Conservation (phyloP, 1,139 yeast species). For the Pneumocystis jirovecii region DNA sequence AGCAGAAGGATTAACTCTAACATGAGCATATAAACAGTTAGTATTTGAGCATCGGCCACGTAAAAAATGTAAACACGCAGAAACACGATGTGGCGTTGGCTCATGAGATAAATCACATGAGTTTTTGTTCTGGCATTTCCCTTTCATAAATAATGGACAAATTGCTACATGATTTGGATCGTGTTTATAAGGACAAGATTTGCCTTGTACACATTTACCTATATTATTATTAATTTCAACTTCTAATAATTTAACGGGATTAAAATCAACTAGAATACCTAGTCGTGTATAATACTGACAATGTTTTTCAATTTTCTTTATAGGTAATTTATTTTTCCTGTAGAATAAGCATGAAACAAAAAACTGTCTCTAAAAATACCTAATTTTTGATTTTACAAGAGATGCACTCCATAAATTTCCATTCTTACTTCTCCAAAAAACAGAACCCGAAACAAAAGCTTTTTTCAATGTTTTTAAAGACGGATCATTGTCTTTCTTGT, state of each 20-base stretch:
- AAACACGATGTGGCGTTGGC: constrained; percentile 48
- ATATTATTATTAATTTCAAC: constrained; percentile 1
- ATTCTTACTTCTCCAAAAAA: neutral
- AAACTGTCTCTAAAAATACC: neutral
- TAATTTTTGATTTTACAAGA: neutral
- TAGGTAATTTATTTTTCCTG: neutral
- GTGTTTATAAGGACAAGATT: constrained; percentile 43
- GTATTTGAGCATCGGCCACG: constrained; percentile 40
- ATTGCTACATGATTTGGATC: constrained; percentile 36
- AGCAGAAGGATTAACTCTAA: constrained; percentile 30
- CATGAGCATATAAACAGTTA: constrained; percentile 45
- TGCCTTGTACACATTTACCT: constrained; percentile 43
- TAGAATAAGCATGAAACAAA: neutral
- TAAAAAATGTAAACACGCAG: constrained; percentile 43
- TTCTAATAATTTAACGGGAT: neutral
- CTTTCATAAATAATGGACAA: constrained; percentile 38
- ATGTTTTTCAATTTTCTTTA: neutral
- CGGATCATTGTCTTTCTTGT: neutral
- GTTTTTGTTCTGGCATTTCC: constrained; percentile 32
- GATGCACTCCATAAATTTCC: neutral
- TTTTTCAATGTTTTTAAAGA: neutral
- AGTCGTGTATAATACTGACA: neutral
- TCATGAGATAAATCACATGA: constrained; percentile 45
- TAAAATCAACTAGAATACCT: neutral
- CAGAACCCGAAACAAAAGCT: neutral